Base-by-base conservation (phyloP, 2,329 filamentous ascomycete genomes). In the Passalora sequoiae region DNA sequence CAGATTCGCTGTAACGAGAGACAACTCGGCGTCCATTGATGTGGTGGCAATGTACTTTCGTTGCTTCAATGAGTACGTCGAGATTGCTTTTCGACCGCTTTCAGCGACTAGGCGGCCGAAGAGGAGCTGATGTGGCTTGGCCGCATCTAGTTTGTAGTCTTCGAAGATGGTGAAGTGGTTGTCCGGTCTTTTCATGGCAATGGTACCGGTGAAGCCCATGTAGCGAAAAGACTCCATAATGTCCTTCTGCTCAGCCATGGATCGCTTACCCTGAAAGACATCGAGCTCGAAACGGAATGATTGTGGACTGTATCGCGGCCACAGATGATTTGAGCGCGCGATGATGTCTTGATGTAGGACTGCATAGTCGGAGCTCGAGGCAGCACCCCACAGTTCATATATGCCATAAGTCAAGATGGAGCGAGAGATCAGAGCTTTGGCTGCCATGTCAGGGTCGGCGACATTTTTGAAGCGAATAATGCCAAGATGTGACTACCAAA, bases 11-110 rank as follows among this genome's bases (percentile, higher is more conserved):
- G 89, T 96, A 16, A 98, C 72, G 1, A 98, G 75, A 9, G 89
- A 86, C 31, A 98, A 74, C 64, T 97, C 92, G 0, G 91, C 86
- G 62, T 98, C 92, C 92, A 98, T 97, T 33, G 86, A 92, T 0
- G 92, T 98, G 0, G 91, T 97, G 55, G 85, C 88, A 58, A 98
- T 97, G 62, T 98, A 98, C 28, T 77, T 76, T 20, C 92, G 75
- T 67, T 94, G 95, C 73, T 98, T 98, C 16, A 98, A 74, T 63
- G 95, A 89, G 59, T 89, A 94, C 17, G 76, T 84, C 25, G 77
- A 71, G 22, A 86, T 74, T 4, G 83, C 72, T 40, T 85, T 78
- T 32, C 91, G 76, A 3, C 77, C 77, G 2, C 85, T 83, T 9
- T 70, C 69, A 2, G 74, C 82, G 17, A 97, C 64, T 44, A 79